Conservation (phyloP, 805 yeast species). For the Martiniozyma abietophila region DNA sequence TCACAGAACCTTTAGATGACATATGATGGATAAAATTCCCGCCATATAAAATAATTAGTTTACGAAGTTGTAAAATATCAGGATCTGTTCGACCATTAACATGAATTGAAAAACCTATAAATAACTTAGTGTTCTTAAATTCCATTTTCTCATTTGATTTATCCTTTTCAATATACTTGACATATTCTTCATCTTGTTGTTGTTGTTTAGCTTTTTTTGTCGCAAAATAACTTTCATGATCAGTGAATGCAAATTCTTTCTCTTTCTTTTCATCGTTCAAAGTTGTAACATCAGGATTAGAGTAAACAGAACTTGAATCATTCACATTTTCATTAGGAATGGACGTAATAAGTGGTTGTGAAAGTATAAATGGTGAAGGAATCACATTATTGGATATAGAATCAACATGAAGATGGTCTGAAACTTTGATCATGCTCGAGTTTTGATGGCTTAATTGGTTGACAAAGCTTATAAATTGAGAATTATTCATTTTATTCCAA, state of each 20-base stretch:
- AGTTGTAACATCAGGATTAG: slow-evolving; percentile 5
- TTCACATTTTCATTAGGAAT: background rate
- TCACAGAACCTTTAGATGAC: slow-evolving; percentile 60
- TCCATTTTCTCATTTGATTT: slow-evolving; percentile 13
- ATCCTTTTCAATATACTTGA: slow-evolving; percentile 39
- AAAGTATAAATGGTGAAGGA: slow-evolving; percentile 7
- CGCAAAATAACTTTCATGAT: slow-evolving; percentile 53
- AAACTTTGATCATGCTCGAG: background rate
- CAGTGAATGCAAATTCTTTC: slow-evolving; percentile 46
- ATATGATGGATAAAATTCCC: slow-evolving; percentile 68
- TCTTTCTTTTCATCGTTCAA: slow-evolving; percentile 10
- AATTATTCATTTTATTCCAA: slow-evolving; percentile 32
- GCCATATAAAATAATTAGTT: slow-evolving; percentile 65
- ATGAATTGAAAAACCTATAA: slow-evolving; percentile 55
- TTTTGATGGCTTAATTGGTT: slow-evolving; percentile 14
- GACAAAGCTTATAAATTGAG: slow-evolving; percentile 30
- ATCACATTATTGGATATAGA: slow-evolving; percentile 2
- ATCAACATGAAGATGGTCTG: background rate
- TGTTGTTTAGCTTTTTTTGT: slow-evolving; percentile 58
- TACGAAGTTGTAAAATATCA: slow-evolving; percentile 61
- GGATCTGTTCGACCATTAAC: slow-evolving; percentile 91
- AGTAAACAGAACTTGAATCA: background rate
- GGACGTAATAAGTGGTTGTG: slow-evolving; percentile 1
- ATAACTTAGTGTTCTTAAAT: slow-evolving; percentile 40
- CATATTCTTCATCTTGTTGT: slow-evolving; percentile 39